Base-by-base conservation (phyloP, 108 stramenopile species). In the Pseudonitzschia delicatissima region DNA sequence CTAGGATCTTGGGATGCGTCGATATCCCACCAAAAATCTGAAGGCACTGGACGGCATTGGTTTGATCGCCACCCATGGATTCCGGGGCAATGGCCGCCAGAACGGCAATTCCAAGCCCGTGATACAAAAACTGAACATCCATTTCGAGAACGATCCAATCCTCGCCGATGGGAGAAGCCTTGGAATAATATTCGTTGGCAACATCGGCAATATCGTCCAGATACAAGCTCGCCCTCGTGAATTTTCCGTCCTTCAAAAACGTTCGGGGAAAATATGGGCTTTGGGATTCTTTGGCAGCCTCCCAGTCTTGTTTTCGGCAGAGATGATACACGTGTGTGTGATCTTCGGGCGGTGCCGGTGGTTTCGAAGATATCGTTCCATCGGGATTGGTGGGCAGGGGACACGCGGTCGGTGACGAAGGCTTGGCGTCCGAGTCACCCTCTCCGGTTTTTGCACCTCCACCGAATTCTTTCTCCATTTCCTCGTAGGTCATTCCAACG, bases 261-360 rank as follows among this genome's bases (percentile, higher is more conserved):
- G 82, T 83, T 17, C 73, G 70, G 0, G 82, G 78, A 67, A 76
- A 83, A 75, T 83, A 83, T 0, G 76, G 76, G 15, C 31, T 35
- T 3, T 57, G 26, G 27, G 28, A 28, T 12, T 51, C 50, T 25
- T 23, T 13, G 27, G 21, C 20, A 7, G 12, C 66, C 12, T 67
- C 62, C 81, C 81, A 82, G 17, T 52, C 49, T 1, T 62, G 27
- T 21, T 71, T 63, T 26, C 69, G 50, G 58, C 81, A 82, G 39
- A 82, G 66, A 60, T 82, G 81, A 66, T 65, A 82, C 21, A 82
- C 69, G 25, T 28, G 57, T 6, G 37, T 52, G 23, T 36, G 50
- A 55, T 75, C 74, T 31, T 60, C 60, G 8, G 74, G 74, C 9
- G 74, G 74, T 6, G 74, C 67, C 8, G 67, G 74, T 17, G 67